These are phyloP conservation scores for Rhodomyrtus tomentosa DNA, from an alignment of 345 rosid genomes.

Conservation along the genomic window DNA sequence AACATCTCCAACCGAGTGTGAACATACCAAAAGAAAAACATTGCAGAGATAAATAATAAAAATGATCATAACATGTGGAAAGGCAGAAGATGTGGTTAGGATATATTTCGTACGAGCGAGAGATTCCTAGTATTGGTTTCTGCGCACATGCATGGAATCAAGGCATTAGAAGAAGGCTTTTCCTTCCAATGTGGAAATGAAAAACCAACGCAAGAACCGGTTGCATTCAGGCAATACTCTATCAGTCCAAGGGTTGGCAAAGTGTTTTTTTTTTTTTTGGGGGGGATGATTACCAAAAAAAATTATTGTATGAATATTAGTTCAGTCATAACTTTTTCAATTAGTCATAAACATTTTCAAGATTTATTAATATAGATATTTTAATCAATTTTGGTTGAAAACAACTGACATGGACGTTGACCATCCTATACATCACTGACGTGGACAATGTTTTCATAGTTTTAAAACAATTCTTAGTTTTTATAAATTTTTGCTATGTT, in stretches of 20 bases:
- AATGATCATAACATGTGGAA: neutral
- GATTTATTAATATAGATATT: neutral
- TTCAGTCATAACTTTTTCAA: accelerated
- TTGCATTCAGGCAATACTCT: neutral
- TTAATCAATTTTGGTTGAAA: neutral
- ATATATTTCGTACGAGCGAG: neutral
- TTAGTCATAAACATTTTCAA: neutral
- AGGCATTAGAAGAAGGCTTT: neutral
- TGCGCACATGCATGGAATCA: neutral
- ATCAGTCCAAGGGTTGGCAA: neutral
- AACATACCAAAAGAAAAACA: neutral
- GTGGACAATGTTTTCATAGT: neutral
- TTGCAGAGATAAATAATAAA: neutral
- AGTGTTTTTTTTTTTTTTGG: neutral
- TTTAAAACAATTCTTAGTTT: neutral
- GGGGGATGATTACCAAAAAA: neutral
- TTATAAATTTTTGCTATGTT: neutral
- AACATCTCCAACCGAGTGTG: neutral
- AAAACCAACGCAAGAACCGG: neutral
- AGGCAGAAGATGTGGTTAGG: neutral
- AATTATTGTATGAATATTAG: neutral
- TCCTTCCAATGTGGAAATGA: neutral
- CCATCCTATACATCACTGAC: neutral
- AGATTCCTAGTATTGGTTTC: neutral
- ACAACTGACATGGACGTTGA: accelerated